Evolutionary conservation across 78 protist species (phyloP).

Genomic region (slime mould (Dictyostelium discoideum)): DNA sequence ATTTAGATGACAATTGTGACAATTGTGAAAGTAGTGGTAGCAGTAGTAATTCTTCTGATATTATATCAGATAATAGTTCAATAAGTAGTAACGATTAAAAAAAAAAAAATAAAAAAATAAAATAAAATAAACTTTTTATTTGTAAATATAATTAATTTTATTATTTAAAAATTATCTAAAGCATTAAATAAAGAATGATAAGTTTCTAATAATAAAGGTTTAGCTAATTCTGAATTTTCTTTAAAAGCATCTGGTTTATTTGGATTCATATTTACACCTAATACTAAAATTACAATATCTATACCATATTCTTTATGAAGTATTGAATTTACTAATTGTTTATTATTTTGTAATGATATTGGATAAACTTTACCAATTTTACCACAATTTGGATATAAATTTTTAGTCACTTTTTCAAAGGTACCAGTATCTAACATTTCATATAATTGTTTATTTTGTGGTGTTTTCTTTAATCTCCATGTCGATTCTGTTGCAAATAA

Average conservation of each 20-base stretch:
- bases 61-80: not conserved
- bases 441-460: slow-evolving; percentile 46
- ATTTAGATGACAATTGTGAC: not conserved
- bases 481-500: slow-evolving; percentile 47
- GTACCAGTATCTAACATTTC: not conserved
- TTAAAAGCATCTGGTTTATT: slow-evolving; percentile 37
- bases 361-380: slow-evolving; percentile 38
- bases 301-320: slow-evolving; percentile 29
- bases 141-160: not conserved
- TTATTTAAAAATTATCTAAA: slow-evolving; percentile 42
- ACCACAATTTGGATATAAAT: slow-evolving; percentile 40
- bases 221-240: not conserved
- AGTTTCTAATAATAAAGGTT: slow-evolving; percentile 36
- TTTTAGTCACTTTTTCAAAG: slow-evolving; percentile 34
- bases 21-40: not conserved
- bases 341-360: not conserved
- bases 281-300: slow-evolving; percentile 20
- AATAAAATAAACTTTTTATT: not conserved
- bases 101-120: too few relatives aligned
- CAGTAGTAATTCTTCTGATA: not conserved
- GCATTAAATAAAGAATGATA: slow-evolving; percentile 34
- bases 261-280: slow-evolving; percentile 60
- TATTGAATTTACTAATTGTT: not conserved
- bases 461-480: slow-evolving; percentile 67
- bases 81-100: not conserved